Base-by-base conservation (phyloP, 208 protist genomes). In the Leishmania amazonensis region DNA sequence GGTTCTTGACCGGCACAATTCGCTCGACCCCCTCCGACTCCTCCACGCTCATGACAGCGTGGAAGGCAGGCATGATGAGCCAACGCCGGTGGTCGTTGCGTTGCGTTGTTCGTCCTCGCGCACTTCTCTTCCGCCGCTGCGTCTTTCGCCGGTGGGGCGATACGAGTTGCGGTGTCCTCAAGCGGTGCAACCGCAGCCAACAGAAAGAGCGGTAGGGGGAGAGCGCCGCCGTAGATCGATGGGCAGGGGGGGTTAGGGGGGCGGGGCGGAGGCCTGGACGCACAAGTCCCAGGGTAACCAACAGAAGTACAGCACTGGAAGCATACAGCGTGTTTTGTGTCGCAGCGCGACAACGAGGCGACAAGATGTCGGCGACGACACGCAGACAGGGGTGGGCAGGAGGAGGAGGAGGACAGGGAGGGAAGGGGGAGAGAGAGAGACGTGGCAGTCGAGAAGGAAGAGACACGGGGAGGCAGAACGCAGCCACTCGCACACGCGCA, bases 1-100 rank as follows among this genome's bases (percentile, higher is more conserved):
- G 90, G 45, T 74, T 85, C 35, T 78, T 70, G 17, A 64, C 53
- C 0, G 92, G 87, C 9, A 21, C 42, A 71, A 97, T 92, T 3
- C 62, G 31, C 15, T 72, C 76, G 47, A 97, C 87, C 62, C 87
- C 81, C 49, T 94, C 89, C n/a, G 77, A 87, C 84, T 94, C 90
- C 28, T 91, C 89, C 24, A 87, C 85, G 1, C 72, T 35, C 70
- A 95, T 84, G 24, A 89, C 81, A 49, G 91, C 38, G 53, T 84
- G 57, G 76, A 90, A 97, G 38, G 89, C 47, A 31, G 93, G 93
- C 93, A 96, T 96, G 21, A 24, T 67, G 60, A 53, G 42, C 45
- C 6, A 75, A 17, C 15, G 2, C 24, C 64, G 19, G 40, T 80
- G 60, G n/a, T 47, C 40, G 21, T 7, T 49, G 13, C n/a, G 9